Percentiles rank a stretch among this genome's conserved stretches.
Conservation (phyloP, 768 basidiomycete species). For the Dacryopinax primogenitus region DNA sequence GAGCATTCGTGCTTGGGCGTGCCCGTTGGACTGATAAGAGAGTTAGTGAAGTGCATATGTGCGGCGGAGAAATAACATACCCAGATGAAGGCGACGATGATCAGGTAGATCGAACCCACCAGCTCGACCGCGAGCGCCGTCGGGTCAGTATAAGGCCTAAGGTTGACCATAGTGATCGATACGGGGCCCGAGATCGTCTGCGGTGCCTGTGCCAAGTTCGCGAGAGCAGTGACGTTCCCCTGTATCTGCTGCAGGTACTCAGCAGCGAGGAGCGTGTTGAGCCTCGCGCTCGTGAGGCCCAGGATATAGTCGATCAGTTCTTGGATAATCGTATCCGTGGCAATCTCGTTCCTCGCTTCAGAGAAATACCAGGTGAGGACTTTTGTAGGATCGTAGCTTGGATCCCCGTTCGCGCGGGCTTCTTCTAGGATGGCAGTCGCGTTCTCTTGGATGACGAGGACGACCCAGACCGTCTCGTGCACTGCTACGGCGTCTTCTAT, state of each 20-base stretch:
- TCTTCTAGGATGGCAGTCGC: conserved; percentile 25
- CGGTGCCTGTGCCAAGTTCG: conserved; percentile 30
- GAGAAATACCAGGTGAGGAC: conserved; percentile 33
- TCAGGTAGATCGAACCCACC: conserved; percentile 31
- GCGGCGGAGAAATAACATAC: conserved; percentile 17
- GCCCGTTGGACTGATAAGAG: conserved; percentile 22
- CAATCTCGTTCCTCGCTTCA: conserved; percentile 36
- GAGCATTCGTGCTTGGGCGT: conserved; percentile 24
- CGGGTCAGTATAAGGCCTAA: conserved; percentile 31
- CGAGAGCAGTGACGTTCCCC: conserved; percentile 32
- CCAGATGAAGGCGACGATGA: conserved; percentile 23
- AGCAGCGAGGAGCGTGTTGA: conserved; percentile 9
- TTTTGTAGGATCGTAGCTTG: conserved; percentile 27
- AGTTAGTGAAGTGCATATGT: conserved; percentile 6
- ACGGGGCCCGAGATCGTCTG: conserved; percentile 29
- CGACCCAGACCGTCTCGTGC: conserved; percentile 33
- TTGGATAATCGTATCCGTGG: conserved; percentile 30
- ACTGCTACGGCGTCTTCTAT: conserved; percentile 27
- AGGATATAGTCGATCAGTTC: conserved; percentile 27
- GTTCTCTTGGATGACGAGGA: conserved; percentile 32
- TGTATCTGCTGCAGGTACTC: conserved; percentile 18
- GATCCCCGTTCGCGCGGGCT: conserved; percentile 31
- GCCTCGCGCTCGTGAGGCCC: conserved; percentile 12
- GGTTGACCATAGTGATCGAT: conserved; percentile 28
- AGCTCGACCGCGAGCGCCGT: conserved; percentile 34